phyloP scores from a whole-genome alignment of 2,329 filamentous ascomycete genomes.

The Exophiala sp. region DNA sequence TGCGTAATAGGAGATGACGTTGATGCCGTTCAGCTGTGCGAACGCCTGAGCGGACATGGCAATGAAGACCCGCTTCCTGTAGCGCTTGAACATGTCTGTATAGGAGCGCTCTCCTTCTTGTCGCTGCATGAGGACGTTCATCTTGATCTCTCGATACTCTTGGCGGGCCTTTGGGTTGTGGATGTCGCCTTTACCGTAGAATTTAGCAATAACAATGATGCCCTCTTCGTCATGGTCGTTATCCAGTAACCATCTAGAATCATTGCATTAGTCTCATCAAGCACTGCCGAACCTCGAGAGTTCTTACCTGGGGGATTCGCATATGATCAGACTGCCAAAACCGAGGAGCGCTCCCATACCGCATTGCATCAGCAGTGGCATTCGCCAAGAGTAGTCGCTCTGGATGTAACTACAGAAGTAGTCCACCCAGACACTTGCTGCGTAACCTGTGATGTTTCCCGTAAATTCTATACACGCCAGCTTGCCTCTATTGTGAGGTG shows the following conservation, averaged over 20 bases:
- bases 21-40: conserved; percentile 97
- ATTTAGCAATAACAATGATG: conserved; percentile 95
- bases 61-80: conserved; percentile 89
- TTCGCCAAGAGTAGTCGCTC: conserved; percentile 80
- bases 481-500: conserved; percentile 91
- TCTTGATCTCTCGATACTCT: conserved; percentile 98
- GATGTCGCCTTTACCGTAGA: conserved; percentile 94
- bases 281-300: neutral
- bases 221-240: conserved; percentile 98
- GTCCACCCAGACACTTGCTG: conserved; percentile 96
- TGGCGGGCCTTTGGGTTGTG: conserved; percentile 89
- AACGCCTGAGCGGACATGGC: conserved; percentile 97
- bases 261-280: conserved; percentile 32
- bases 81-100: conserved; percentile 88
- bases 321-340: conserved; percentile 84
- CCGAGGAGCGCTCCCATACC: conserved; percentile 86
- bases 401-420: conserved; percentile 93
- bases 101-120: conserved; percentile 95
- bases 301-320: conserved; percentile 83
- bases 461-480: conserved; percentile 97
- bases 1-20: conserved; percentile 98
- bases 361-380: conserved; percentile 89
- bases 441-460: conserved; percentile 93
- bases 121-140: conserved; percentile 87
- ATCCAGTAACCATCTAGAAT: conserved; percentile 82